Percentiles rank a stretch among this genome's conserved stretches.
phyloP scores from a whole-genome alignment of 306 rosid genomes.

The Sophora flavescens region DNA sequence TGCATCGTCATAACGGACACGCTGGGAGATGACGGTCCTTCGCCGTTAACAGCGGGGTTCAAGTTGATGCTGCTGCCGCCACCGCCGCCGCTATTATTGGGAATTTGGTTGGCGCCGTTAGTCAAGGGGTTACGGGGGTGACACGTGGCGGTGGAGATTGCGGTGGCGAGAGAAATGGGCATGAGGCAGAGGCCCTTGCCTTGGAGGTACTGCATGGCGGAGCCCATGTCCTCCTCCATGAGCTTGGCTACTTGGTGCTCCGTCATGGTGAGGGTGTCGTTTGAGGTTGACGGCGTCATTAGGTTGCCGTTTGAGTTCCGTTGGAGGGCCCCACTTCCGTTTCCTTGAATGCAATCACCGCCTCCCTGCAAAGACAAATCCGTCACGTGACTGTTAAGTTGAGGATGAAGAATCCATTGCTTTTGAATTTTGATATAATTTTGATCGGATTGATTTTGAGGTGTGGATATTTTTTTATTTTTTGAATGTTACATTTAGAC shows the following conservation, averaged over 20 bases:
- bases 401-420: neutral
- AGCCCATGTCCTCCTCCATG: conserved; percentile 92
- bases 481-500: no score
- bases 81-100: neutral
- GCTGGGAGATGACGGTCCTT: conserved; percentile 84
- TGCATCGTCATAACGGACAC: conserved; percentile 85
- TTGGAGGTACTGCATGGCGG: conserved; percentile 91
- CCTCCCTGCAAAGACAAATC: conserved; percentile 66
- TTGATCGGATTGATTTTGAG: no score
- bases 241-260: conserved; percentile 89
- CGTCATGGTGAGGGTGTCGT: conserved; percentile 73
- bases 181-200: conserved; percentile 91
- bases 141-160: conserved; percentile 86
- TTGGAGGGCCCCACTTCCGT: conserved; percentile 46
- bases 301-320: conserved; percentile 50
- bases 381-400: neutral
- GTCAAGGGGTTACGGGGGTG: conserved; percentile 67
- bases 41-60: conserved; percentile 51
- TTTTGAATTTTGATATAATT: no score
- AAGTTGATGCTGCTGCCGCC: neutral
- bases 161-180: conserved; percentile 91
- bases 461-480: no score
- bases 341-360: conserved; percentile 75
- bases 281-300: conserved; percentile 60
- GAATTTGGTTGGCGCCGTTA: conserved; percentile 7